Evolutionary conservation across 768 basidiomycete genomes (phyloP), one percentile per base, ranked within the genome.

Genomic region (Lactarius quietus): DNA sequence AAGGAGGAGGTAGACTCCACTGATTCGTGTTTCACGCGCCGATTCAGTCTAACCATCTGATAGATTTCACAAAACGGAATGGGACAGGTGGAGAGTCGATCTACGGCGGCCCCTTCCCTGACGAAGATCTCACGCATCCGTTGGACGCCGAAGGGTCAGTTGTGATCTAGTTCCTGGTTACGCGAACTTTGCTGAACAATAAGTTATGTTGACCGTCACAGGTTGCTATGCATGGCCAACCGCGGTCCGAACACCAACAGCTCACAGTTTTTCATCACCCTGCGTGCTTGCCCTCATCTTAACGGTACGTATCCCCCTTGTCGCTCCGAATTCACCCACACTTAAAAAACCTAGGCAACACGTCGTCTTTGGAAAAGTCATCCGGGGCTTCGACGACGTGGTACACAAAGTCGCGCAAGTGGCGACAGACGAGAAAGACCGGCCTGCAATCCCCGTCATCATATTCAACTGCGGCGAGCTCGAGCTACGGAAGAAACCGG

Each of bases 221-320:
- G 86, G 15, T 77, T 95, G 31, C 78, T 96, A 14, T 92, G 91
- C 71, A 96, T 95, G 94, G 93, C 93, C 12, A 96, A 96, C 74
- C 83, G 84, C 68, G 90, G 90, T 3, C 86, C 89, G 0, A 79
- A 90, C 75, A 95, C 93, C 39, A 95, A 95, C 69, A 86, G 88
- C 41, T 90, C 88, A 1, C 93, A 95, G 68, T 95, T 89, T 73
- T 95, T 95, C 73, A 80, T 95, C 67, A 93, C 93, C 26, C 81
- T 95, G 14, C 80, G 83, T n/a, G 81, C 84, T 18, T 86, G 89
- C 66, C 84, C 87, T 4, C 90, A 93, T 73, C 74, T 93, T 53
- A 82, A 89, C 72, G 92, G 92, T 79, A 76, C 76, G 77, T 70
- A 74, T 68, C 63, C 76, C 72, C 72, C 77, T 67, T 52, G 73